Evolutionary conservation across 768 basidiomycete genomes (phyloP), one percentile per base, ranked within the genome.

Genomic region (Leccinum rimulosum): DNA sequence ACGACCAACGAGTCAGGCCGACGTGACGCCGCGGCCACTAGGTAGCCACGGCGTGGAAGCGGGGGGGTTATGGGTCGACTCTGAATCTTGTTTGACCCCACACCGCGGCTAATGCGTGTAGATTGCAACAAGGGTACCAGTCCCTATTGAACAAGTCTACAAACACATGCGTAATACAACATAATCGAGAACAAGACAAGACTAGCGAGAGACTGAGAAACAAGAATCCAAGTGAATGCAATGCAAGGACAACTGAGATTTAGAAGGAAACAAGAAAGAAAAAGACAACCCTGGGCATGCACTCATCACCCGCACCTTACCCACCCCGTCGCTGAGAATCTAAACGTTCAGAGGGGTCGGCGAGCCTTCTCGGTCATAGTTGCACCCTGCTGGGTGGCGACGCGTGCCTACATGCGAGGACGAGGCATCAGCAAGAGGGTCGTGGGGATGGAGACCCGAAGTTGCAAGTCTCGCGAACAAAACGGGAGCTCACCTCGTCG

Each of bases 401-500:
- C 61, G 15, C 59, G 69, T 17, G 71, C 63, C 65, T 63, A 52
- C 7, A 38, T 19, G 27, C 47, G 17, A 11, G 31, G n/a, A 38
- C 27, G 33, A 49, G 14, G 25, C 11, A 45, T 45, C 43, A 45
- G 11, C 19, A 45, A 45, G 43, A 22, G 22, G 12, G 11, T 45
- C 40, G 6, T 45, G n/a, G 43, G 6, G 43, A 45, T 45, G 50
- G 53, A 30, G 61, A 53, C 54, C 61, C 68, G 33, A 66, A 60
- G 56, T 50, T 36, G 31, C 38, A 35, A 56, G 54, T n/a, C 52
- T 50, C 43, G 19, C 15, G 43, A 48, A 35, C n/a, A 11, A 43
- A 53, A 56, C 25, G 25, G 22, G 19, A 19, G 51, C 74, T 70
- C 56, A 75, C 76, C 74, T 77, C 76, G 53, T 76, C 71, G 56